Percentiles rank a stretch among this genome's conserved stretches.
Evolutionary conservation across 192 early-diverging fungal genomes (phyloP).

Genomic region (Backusella circina): DNA sequence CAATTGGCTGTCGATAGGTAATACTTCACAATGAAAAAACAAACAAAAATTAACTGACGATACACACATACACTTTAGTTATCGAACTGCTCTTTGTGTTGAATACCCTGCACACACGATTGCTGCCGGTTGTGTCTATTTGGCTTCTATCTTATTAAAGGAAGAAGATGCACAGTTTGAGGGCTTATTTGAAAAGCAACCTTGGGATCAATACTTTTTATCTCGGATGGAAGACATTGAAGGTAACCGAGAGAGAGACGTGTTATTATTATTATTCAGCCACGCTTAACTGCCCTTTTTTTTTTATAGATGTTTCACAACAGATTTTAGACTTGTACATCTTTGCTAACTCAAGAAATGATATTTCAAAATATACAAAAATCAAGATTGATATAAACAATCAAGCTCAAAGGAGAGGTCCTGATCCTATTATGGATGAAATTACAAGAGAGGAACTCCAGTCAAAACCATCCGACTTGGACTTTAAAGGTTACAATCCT

Average conservation of each 20-base stretch:
- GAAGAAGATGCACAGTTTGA: constrained; percentile 30
- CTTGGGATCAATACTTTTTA: constrained; percentile 48
- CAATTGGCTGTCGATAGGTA: constrained; percentile 26
- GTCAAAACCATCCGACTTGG: constrained; percentile 9
- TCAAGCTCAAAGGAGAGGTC: constrained; percentile 23
- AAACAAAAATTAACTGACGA: not conserved
- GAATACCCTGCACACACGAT: constrained; percentile 64
- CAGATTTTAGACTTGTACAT: constrained; percentile 51
- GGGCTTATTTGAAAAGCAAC: constrained; percentile 28
- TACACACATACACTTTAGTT: constrained; percentile 37
- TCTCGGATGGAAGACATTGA: constrained; percentile 54
- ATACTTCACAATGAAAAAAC: not conserved
- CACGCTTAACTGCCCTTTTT: not conserved
- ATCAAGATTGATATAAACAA: constrained; percentile 51
- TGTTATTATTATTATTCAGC: not conserved
- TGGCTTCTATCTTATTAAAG: constrained; percentile 43
- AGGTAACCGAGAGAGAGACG: constrained; percentile 34
- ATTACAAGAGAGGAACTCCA: constrained; percentile 13
- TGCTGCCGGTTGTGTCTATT: constrained; percentile 58
- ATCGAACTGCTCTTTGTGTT: constrained; percentile 52
- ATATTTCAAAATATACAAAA: constrained; percentile 34
- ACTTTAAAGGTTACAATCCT: constrained; percentile 10
- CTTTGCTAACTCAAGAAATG: constrained; percentile 29
- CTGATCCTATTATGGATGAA: constrained; percentile 15
- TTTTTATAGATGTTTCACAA: constrained; percentile 44